Evolutionary conservation across 2,329 filamentous ascomycete genomes (phyloP).

Genomic region (Calonectria pauciramosa): DNA sequence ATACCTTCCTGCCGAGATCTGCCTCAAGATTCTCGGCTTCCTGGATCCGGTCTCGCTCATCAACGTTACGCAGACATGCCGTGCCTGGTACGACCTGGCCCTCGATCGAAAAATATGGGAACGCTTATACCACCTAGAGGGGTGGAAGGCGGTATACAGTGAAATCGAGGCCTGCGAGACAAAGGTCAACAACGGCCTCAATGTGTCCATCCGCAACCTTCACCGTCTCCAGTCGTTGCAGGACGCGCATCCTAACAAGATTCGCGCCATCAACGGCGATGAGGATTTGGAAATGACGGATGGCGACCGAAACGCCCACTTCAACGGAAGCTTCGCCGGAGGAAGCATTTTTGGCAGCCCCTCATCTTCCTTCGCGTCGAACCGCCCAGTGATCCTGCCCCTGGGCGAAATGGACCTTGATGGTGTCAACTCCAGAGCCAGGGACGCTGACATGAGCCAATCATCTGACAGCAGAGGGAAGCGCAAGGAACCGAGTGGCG

Average conservation of each 20-base stretch:
- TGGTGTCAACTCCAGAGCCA: conserved; percentile 44
- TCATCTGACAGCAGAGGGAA: conserved; percentile 50
- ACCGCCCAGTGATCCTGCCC: conserved; percentile 40
- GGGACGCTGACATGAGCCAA: conserved; percentile 47
- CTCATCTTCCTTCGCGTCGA: conserved; percentile 49
- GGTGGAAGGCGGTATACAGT: conserved; percentile 80
- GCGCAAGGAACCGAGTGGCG: conserved; percentile 53
- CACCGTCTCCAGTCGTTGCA: conserved; percentile 62
- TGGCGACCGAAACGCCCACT: conserved; percentile 46
- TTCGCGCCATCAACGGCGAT: conserved; percentile 65
- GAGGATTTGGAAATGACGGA: conserved; percentile 65
- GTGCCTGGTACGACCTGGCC: conserved; percentile 84
- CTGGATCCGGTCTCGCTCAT: conserved; percentile 86
- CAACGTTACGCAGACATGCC: conserved; percentile 82
- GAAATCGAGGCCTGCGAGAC: conserved; percentile 79
- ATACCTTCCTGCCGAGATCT: conserved; percentile 90
- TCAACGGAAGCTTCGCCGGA: conserved; percentile 38
- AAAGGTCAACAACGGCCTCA: conserved; percentile 62
- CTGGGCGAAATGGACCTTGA: conserved; percentile 50
- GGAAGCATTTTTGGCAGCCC: conserved; percentile 54
- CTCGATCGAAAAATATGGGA: conserved; percentile 91
- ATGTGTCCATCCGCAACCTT: conserved; percentile 55
- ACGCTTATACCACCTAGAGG: conserved; percentile 84
- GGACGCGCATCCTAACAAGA: conserved; percentile 65
- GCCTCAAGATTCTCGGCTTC: conserved; percentile 88